phyloP scores from a whole-genome alignment of 1,284 basidiomycete genomes.

The Naganishia liquefaciens region DNA sequence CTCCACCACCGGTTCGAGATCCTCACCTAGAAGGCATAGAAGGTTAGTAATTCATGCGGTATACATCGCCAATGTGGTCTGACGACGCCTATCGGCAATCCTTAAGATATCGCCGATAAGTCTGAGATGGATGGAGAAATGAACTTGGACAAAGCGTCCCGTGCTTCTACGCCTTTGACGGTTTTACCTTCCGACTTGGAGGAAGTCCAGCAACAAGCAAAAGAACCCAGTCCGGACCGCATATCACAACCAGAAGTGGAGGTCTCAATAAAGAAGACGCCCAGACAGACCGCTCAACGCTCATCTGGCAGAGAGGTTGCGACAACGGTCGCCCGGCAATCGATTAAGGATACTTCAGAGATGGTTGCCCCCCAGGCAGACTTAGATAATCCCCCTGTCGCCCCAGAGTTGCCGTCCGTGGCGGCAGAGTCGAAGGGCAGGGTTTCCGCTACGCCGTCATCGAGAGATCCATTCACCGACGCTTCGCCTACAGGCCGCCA shows the following conservation, averaged over 20 bases:
- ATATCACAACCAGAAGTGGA: no score
- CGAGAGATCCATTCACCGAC: background rate
- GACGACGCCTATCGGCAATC: background rate
- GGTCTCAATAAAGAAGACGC: background rate
- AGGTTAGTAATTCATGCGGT: background rate
- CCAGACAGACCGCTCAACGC: no score
- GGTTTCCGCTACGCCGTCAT: background rate
- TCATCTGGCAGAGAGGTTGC: no score
- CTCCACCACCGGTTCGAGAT: background rate
- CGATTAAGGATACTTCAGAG: background rate
- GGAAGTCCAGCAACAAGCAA: background rate
- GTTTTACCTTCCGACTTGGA: background rate
- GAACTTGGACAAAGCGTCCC: background rate
- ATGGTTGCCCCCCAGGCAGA: background rate
- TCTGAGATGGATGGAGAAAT: background rate
- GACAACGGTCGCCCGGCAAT: no score
- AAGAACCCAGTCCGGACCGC: no score
- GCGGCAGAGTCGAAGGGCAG: background rate
- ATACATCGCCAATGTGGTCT: background rate
- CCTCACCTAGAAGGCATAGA: background rate
- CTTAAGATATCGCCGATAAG: background rate
- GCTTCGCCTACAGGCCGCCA: background rate
- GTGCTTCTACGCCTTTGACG: slow-evolving; percentile 12
- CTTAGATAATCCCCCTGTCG: background rate
- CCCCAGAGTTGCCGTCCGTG: background rate